phyloP scores from a whole-genome alignment of 176 grass and related monocot species.

The Poa pratensis region DNA sequence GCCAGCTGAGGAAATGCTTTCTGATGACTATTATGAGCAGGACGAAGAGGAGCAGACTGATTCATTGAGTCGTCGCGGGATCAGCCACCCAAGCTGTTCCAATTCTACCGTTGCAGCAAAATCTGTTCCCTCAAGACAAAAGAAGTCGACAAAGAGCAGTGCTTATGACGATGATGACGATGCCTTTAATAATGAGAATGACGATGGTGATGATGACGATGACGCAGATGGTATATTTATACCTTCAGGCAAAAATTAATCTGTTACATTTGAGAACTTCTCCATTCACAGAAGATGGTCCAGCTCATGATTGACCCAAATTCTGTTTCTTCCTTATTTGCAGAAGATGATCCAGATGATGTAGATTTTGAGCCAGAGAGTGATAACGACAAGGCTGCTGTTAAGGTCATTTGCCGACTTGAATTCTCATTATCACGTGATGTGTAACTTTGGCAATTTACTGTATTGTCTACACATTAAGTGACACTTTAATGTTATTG shows the following conservation, averaged over 20 bases:
- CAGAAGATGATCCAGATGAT: conserved; percentile 98
- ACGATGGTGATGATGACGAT: conserved; percentile 51
- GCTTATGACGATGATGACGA: conserved; percentile 61
- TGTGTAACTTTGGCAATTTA: conserved; percentile 25
- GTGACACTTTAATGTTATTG: conserved; percentile 22
- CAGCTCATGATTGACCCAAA: conserved; percentile 12
- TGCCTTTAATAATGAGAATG: conserved; percentile 56
- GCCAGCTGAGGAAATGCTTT: conserved; percentile 90
- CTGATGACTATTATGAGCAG: conserved; percentile 96
- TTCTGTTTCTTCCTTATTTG: conserved; percentile 48
- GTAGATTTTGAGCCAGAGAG: conserved; percentile 98
- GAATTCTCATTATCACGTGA: conserved; percentile 2
- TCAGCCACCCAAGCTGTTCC: conserved; percentile 58
- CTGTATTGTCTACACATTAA: conserved; percentile 39
- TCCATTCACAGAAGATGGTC: conserved; percentile 29
- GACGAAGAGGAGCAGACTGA: conserved; percentile 84
- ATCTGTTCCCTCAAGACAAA: conserved; percentile 56
- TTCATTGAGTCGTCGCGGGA: conserved; percentile 57
- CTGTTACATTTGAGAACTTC: conserved; percentile 5
- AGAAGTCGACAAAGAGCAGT: conserved; percentile 58
- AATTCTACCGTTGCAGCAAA: conserved; percentile 57
- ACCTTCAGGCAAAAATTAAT: conserved; percentile 20
- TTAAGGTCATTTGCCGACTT: conserved; percentile 64
- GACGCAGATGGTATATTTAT: conserved; percentile 81
- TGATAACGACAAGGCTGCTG: conserved; percentile 73